A percentile compares a stretch with the other conserved stretches of the same genome.
phyloP scores from a whole-genome alignment of 1,284 basidiomycete genomes.

The Cutaneotrichosporon dermatis region DNA sequence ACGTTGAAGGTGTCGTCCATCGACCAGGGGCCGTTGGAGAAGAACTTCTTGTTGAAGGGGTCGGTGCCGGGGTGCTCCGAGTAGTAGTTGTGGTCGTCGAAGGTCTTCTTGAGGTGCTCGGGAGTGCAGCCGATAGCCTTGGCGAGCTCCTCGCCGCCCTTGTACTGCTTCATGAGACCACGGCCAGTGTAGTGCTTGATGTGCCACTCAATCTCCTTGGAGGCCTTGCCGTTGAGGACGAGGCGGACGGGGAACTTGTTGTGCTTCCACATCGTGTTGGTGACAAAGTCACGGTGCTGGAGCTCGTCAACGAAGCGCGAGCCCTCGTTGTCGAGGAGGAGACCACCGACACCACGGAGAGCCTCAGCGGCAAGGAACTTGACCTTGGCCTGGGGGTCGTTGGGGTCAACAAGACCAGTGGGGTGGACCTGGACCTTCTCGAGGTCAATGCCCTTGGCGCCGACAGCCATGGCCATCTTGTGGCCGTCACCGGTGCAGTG shows the following conservation, averaged over 20 bases:
- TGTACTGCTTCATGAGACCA: constrained; percentile 93
- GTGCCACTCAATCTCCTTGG: constrained; percentile 96
- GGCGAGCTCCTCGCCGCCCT: constrained; percentile 78
- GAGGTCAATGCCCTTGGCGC: constrained; percentile 82
- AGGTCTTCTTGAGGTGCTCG: constrained; percentile 79
- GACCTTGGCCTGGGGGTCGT: constrained; percentile 74
- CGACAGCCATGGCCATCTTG: constrained; percentile 83
- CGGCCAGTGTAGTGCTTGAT: constrained; percentile 96
- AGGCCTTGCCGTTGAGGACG: constrained; percentile 83
- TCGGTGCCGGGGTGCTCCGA: constrained; percentile 77
- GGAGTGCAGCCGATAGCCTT: constrained; percentile 86
- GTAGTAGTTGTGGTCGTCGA: constrained; percentile 81
- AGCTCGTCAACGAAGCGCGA: constrained; percentile 94
- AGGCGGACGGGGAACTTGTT: constrained; percentile 91
- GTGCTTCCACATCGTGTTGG: constrained; percentile 91
- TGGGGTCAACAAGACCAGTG: constrained; percentile 96
- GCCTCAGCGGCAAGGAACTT: constrained; percentile 98
- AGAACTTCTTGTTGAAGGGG: constrained; percentile 97
- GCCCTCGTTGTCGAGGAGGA: constrained; percentile 86
- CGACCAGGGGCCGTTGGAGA: constrained; percentile 73
- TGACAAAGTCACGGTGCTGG: constrained; percentile 92
- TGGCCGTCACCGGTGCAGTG: constrained; percentile 95
- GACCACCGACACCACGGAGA: constrained; percentile 90
- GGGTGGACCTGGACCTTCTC: constrained; percentile 81
- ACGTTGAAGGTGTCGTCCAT: constrained; percentile 89